A percentile compares a stretch with the other conserved stretches of the same genome.
Conservation (phyloP, 2,329 filamentous ascomycete species). For the Drechslera avenae region DNA sequence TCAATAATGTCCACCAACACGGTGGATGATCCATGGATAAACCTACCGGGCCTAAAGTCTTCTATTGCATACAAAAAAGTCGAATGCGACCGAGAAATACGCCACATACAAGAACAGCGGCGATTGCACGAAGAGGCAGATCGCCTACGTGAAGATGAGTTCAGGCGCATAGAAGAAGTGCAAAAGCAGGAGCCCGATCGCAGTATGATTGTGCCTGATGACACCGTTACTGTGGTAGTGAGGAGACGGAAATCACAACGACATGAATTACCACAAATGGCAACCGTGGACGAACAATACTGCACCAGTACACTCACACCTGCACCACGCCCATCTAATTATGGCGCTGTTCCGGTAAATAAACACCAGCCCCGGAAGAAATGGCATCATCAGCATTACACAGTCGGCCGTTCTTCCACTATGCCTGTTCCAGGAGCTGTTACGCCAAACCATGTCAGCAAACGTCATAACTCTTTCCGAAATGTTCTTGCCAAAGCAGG, state of each 20-base stretch:
- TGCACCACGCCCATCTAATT: neutral
- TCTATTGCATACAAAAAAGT: slow-evolving; percentile 5
- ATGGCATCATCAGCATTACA: neutral
- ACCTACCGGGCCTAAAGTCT: neutral
- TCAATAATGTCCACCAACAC: neutral
- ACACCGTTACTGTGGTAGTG: neutral
- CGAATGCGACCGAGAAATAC: neutral
- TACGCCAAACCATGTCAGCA: neutral
- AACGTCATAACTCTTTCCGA: neutral
- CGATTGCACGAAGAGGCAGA: neutral
- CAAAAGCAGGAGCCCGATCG: neutral
- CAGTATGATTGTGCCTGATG: neutral
- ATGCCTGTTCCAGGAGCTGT: neutral
- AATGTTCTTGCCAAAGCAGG: slow-evolving; percentile 4
- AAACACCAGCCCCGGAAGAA: neutral
- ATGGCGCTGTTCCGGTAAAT: neutral
- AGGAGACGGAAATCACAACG: neutral
- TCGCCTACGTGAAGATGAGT: neutral
- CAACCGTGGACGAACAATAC: neutral
- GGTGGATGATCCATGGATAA: neutral
- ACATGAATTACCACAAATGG: neutral
- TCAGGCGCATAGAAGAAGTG: neutral
- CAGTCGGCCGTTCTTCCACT: neutral
- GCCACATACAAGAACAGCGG: neutral
- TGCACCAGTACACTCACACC: neutral